Percentiles rank a stretch among this genome's conserved stretches.
Conservation (phyloP, 1,139 yeast species). For the Nakaseomyces uthaithaninus region DNA sequence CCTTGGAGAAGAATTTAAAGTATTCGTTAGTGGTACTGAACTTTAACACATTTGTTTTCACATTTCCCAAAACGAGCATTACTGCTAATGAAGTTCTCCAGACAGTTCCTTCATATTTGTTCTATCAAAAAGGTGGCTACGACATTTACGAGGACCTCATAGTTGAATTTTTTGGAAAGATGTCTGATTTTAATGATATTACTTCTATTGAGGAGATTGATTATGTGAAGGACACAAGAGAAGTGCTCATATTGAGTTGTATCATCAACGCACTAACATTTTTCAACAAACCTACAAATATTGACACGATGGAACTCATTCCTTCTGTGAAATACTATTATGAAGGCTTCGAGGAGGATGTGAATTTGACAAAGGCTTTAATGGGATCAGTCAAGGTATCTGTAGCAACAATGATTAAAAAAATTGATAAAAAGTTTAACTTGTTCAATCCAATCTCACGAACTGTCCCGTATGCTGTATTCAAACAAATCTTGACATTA, state of each 20-base stretch:
- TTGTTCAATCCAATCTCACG: slow-evolving; percentile 20
- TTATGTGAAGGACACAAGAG: slow-evolving; percentile 35
- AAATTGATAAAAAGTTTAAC: slow-evolving; percentile 15
- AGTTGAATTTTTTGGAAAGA: slow-evolving; percentile 15
- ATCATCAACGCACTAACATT: slow-evolving; percentile 38
- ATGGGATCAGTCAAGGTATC: slow-evolving; percentile 22
- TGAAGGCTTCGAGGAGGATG: slow-evolving; percentile 20
- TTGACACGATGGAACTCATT: slow-evolving; percentile 28
- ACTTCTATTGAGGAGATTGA: slow-evolving; percentile 33
- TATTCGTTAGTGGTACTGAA: slow-evolving; percentile 31
- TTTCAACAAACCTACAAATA: slow-evolving; percentile 35
- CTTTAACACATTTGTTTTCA: slow-evolving; percentile 25
- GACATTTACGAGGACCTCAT: slow-evolving; percentile 20
- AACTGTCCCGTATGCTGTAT: slow-evolving; percentile 29
- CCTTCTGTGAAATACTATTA: slow-evolving; percentile 22
- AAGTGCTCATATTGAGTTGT: slow-evolving; percentile 37
- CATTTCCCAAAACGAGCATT: slow-evolving; percentile 27
- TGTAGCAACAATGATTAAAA: slow-evolving; percentile 20
- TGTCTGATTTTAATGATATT: slow-evolving; percentile 28
- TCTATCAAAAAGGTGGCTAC: slow-evolving; percentile 44
- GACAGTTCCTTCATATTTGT: slow-evolving; percentile 42
- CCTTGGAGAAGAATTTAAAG: slow-evolving; percentile 17
- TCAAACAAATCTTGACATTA: slow-evolving; percentile 27
- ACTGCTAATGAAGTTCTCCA: slow-evolving; percentile 29
- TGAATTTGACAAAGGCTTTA: slow-evolving; percentile 22